Base-by-base conservation (phyloP, 345 rosid species). In the Moringa oleifera region DNA sequence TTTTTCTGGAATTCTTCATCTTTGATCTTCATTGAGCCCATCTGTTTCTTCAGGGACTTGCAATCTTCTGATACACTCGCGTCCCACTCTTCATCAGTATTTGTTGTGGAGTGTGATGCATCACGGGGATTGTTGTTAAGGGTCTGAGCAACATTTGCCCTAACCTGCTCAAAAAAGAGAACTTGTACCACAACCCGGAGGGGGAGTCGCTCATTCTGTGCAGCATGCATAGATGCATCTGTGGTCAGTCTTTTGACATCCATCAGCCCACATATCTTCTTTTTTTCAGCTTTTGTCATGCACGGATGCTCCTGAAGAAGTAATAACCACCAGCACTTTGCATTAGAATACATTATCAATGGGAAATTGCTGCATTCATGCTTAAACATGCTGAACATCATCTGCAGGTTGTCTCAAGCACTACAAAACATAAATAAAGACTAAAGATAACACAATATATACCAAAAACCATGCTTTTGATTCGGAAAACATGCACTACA, bases 161-260 rank as follows among this genome's bases (percentile, higher is more conserved):
- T 76, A 16, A 84, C 82, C 78, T 90, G 98, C 83, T 89, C 97
- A 23, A 84, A 87, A 73, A 78, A 92, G 56, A 92, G 88, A 61
- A 92, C 96, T 79, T 92, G 98, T 53, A 92, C 97, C 0, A 92
- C 90, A 21, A 89, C 85, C 4, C 98, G 81, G 9, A 92, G 81
- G 0, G 98, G 98, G n/a, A 92, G 93, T 8, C 77, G 69, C n/a
- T 90, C 97, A 17, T 89, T 92, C 77, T 87, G 98, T 0, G 97
- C 97, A 18, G 97, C 97, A 53, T 87, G 96, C 76, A 79, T 79
- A 0, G 95, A 89, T 19, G 94, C 90, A 28, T 82, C 88, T 36
- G 31, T 71, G 1, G 98, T 84, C 17, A 92, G 83, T 67, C 84
- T 92, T 75, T 85, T 81, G 20, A 89, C 91, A 58, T 92, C 88